Evolutionary conservation across 805 yeast species (phyloP), one percentile per base, ranked within the genome.

Genomic region (Saitoella complicata): DNA sequence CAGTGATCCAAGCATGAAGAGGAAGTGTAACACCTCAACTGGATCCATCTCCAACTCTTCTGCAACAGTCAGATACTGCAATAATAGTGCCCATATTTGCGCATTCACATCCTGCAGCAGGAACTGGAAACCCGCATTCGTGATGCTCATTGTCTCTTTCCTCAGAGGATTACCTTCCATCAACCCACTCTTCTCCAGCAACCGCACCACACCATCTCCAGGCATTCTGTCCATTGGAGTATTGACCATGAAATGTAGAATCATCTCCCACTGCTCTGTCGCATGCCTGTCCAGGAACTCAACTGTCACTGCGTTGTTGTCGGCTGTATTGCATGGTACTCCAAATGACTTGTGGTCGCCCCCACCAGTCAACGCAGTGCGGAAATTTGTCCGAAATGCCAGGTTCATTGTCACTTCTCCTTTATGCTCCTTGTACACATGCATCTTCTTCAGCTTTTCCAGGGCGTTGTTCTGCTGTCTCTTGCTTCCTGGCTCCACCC

Each of bases 211-310:
- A 11, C 88, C 87, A n/a, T 72, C 70, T 41, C 87, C 78, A 2
- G 95, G 95, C 2, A 73, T 64, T 11, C 68, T 70, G 8, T 73
- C 68, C 40, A 78, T 64, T 43, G 83, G 82, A 0, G 96, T 84
- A 1, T 97, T 95, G 39, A 91, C 99, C 97, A 91, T 88, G 65
- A 80, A 91, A 67, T 91, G 97, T 54, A 91, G 67, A 53, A 91
- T 88, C 6, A 84, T 75, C 58, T 91, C 99, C 98, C 98, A 91
- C 57, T 81, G 85, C 40, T 71, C 73, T 5, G 85, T 72, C 8
- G 95, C 94, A 62, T 85, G 87, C 37, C 68, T 67, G 53, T 84
- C 93, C 41, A 88, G 66, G 53, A 78, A 80, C 35, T 69, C 71
- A 10, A 76, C 61, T 40, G 73, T 76, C 4, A 81, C 80, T 31